These are phyloP conservation scores for Mortierella sp. DNA, from an alignment of 371 early-diverging fungal genomes.

Conservation along the genomic window DNA sequence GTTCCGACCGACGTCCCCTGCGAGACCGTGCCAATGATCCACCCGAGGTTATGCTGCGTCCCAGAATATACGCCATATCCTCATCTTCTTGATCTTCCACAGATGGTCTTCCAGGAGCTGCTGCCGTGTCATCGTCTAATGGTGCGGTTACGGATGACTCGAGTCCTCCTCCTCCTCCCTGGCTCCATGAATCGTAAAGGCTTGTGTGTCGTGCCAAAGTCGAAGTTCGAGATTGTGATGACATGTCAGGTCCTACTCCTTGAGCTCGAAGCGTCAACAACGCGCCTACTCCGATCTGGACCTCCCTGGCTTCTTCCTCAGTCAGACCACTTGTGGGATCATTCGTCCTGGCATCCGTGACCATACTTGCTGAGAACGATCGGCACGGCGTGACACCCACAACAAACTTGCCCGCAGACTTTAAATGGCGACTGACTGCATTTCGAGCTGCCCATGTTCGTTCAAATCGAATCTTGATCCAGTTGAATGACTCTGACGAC, in stretches of 20 bases:
- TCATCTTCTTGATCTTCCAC: constrained; percentile 27
- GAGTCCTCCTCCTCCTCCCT: neutral
- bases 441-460: constrained; percentile 34
- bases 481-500: constrained; percentile 34
- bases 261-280: constrained; percentile 27
- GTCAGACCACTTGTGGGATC: constrained; percentile 6
- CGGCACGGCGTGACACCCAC: constrained; percentile 42
- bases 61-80: constrained; percentile 37
- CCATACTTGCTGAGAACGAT: constrained; percentile 22
- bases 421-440: constrained; percentile 28
- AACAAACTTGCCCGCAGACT: constrained; percentile 31
- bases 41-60: constrained; percentile 46
- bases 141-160: neutral
- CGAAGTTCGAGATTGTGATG: neutral
- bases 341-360: constrained; percentile 17
- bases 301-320: constrained; percentile 21
- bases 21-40: constrained; percentile 27
- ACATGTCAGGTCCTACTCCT: constrained; percentile 2
- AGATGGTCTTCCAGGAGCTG: constrained; percentile 1
- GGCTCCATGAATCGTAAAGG: constrained; percentile 21
- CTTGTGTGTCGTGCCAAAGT: constrained; percentile 22
- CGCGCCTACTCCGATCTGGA: constrained; percentile 28
- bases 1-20: constrained; percentile 22
- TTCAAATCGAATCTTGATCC: constrained; percentile 41
- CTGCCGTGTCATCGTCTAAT: neutral